Conservation (phyloP, 345 rosid species). For the Hibiscus trionum region DNA sequence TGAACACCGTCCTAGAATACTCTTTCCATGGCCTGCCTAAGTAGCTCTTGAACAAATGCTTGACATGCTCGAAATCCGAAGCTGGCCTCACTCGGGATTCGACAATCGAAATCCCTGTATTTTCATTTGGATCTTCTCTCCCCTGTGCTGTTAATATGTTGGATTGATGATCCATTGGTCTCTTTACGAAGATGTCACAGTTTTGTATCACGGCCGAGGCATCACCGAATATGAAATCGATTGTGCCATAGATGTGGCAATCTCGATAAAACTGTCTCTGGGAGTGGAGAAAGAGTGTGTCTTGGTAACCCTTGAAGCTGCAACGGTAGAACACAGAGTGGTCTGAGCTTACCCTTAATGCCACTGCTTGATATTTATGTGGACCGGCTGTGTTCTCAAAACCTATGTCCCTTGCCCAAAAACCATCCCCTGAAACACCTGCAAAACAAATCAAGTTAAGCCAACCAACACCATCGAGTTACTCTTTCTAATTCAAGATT, state of each 20-base stretch:
- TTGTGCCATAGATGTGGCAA: constrained; percentile 63
- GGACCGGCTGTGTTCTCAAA: constrained; percentile 81
- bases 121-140: constrained; percentile 37
- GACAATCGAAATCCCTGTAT: constrained; percentile 54
- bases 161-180: constrained; percentile 50
- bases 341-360: constrained; percentile 48
- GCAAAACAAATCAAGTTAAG: background rate
- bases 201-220: constrained; percentile 57
- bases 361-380: constrained; percentile 59
- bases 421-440: constrained; percentile 66
- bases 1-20: constrained; percentile 46
- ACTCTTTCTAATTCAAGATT: too few species aligned
- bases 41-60: constrained; percentile 29
- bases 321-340: constrained; percentile 53
- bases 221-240: constrained; percentile 71
- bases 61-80: constrained; percentile 29
- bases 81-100: constrained; percentile 40
- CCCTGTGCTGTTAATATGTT: constrained; percentile 66
- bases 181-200: constrained; percentile 55
- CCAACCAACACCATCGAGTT: background rate
- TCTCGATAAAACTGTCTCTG: constrained; percentile 64
- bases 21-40: constrained; percentile 58
- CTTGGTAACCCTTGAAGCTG: constrained; percentile 62
- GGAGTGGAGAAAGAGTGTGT: constrained; percentile 56
- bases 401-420: constrained; percentile 76